These are phyloP conservation scores for Aleurites moluccanus DNA, from an alignment of 441 rosid genomes.

Conservation along the genomic window DNA sequence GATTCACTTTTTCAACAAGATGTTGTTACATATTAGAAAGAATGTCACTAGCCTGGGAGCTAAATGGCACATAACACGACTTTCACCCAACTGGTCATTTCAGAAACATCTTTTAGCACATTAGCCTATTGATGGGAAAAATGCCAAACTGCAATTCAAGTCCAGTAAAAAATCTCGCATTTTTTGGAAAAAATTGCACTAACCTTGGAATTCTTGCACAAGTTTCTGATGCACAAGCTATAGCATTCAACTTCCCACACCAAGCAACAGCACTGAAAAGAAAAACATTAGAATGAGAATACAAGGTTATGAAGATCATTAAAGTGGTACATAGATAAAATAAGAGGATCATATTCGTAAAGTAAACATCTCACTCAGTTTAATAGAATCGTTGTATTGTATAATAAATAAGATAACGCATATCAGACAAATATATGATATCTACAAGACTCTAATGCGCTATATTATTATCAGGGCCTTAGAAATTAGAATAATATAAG, in stretches of 20 bases:
- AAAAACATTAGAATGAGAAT: background rate
- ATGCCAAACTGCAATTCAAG: background rate
- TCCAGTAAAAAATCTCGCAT: background rate
- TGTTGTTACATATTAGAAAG: background rate
- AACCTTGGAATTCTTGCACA: conserved; percentile 99
- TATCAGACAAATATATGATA: background rate
- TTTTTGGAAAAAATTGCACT: background rate
- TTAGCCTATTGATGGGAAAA: background rate
- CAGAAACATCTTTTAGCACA: background rate
- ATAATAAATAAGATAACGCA: background rate
- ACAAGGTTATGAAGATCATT: background rate
- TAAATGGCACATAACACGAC: background rate
- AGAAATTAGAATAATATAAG: background rate
- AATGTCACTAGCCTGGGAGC: background rate
- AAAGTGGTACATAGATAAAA: background rate
- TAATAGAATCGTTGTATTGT: background rate
- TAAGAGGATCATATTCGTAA: background rate
- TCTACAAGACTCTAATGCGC: background rate
- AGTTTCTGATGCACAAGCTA: conserved; percentile 98
- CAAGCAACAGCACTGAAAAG: conserved; percentile 89
- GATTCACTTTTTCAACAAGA: background rate
- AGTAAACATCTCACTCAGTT: background rate
- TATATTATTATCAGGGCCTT: background rate
- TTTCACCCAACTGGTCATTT: background rate
- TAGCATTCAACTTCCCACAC: conserved; percentile 98